Evolutionary conservation across 352 stramenopile genomes (phyloP).

Genomic region (Globisporangium canariense): DNA sequence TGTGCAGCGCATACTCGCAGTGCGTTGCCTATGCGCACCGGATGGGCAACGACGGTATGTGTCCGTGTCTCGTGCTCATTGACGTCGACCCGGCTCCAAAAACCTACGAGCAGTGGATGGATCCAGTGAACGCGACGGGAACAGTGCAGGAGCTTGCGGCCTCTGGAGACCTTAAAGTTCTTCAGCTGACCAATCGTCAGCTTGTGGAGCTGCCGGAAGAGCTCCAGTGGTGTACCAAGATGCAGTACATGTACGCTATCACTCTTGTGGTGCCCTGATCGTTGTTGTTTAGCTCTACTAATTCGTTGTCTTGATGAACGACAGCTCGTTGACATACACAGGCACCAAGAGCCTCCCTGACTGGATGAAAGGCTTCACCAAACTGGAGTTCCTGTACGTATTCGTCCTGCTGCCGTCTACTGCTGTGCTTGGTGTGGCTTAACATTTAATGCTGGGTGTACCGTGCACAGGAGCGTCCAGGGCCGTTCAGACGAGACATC

Average conservation of each 20-base stretch:
- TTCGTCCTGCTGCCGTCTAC: background rate
- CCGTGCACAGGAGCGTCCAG: slow-evolving; percentile 25
- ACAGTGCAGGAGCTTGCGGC: slow-evolving; percentile 22
- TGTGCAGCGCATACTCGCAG: slow-evolving; percentile 16
- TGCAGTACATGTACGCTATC: slow-evolving; percentile 39
- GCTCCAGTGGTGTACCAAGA: slow-evolving; percentile 24
- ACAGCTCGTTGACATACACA: slow-evolving; percentile 35
- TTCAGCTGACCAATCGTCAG: slow-evolving; percentile 39
- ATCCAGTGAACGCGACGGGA: slow-evolving; percentile 25
- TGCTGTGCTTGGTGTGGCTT: background rate
- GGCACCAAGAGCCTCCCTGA: slow-evolving; percentile 17
- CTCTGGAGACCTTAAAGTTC: slow-evolving; percentile 28
- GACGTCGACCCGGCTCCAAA: slow-evolving; percentile 28
- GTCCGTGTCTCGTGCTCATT: slow-evolving; percentile 33
- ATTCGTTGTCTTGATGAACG: background rate
- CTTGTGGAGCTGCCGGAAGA: slow-evolving; percentile 24
- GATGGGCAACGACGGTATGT: background rate
- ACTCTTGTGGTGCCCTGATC: background rate
- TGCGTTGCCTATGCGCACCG: slow-evolving; percentile 31
- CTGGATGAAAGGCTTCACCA: slow-evolving; percentile 27
- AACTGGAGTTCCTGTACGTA: slow-evolving; percentile 42
- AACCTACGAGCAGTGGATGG: slow-evolving; percentile 30
- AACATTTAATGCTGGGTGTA: slow-evolving; percentile 1
- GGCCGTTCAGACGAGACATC: slow-evolving; percentile 6
- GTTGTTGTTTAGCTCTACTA: background rate